A percentile compares a stretch with the other conserved stretches of the same genome.
Evolutionary conservation across 2,329 filamentous ascomycete species (phyloP).

Genomic region (Sclerotinia sclerotiorum): DNA sequence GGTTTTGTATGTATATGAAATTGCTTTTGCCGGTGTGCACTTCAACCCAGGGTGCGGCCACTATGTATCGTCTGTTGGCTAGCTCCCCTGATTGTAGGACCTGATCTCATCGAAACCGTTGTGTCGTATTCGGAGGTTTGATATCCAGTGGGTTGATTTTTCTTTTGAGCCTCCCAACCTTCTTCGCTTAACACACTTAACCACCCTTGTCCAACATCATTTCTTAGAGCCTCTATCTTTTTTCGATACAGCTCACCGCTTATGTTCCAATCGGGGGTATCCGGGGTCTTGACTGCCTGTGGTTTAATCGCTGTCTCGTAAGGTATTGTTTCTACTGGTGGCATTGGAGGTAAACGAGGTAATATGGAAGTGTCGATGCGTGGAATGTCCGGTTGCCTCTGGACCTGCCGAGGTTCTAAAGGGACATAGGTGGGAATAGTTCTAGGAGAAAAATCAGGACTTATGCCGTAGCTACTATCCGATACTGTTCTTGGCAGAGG

Average conservation of each 20-base stretch:
- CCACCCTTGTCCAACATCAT: constrained; percentile 84
- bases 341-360: constrained; percentile 35
- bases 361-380: constrained; percentile 37
- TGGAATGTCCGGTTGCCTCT: constrained; percentile 34
- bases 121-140: constrained; percentile 36
- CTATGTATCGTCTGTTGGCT: constrained; percentile 42
- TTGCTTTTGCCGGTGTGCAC: constrained; percentile 3
- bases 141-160: constrained; percentile 33
- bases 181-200: constrained; percentile 84
- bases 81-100: constrained; percentile 36
- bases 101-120: constrained; percentile 36
- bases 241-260: constrained; percentile 79
- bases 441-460: constrained; percentile 38
- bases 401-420: constrained; percentile 35
- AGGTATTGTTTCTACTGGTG: constrained; percentile 35
- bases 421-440: constrained; percentile 37
- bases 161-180: constrained; percentile 51
- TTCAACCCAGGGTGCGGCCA: constrained; percentile 40
- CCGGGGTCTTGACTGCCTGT: constrained; percentile 28
- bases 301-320: constrained; percentile 33
- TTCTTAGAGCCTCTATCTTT: constrained; percentile 82
- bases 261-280: constrained; percentile 59
- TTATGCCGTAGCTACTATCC: constrained; percentile 38
- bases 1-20: background rate
- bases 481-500: constrained; percentile 25